Evolutionary conservation across 2,329 filamentous ascomycete genomes (phyloP), one percentile per base, ranked within the genome.

Genomic region (Ophiostoma sp.): DNA sequence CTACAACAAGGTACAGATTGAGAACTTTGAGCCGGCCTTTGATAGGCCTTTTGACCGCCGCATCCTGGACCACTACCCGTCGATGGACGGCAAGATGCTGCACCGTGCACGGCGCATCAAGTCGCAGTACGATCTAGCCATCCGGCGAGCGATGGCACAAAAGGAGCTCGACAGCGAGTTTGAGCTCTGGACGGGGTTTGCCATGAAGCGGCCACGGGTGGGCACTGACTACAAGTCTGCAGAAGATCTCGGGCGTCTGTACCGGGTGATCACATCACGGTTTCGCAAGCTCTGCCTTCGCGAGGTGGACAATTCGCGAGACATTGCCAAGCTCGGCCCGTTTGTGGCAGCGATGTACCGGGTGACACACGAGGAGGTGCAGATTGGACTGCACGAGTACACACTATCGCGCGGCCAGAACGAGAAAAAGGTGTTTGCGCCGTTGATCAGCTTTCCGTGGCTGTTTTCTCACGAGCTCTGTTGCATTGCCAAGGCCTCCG

Each of bases 391-490:
- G 4, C 78, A 81, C 27, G 85, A 88, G 74, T 76, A 81, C 79
- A 1, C 71, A 74, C 33, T 52, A 7, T 39, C 62, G 20, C 35
- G 62, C 8, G 52, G 41, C 11, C 13, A 65, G 5, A 64, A 54
- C 13, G 44, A 48, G 27, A 80, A 79, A 13, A 76, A 82, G 1
- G 81, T 81, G 10, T 80, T 81, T 1, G 90, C 93, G 83, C 94
- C 95, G 0, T 81, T 98, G 10, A 95, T 97, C 75, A 95, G 90
- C 71, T 98, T 97, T 75, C 94, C 95, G 0, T 99, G 95, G 95
- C 82, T 98, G 1, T 96, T 98, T 73, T 84, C 88, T 15, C 84
- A 85, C 64, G 86, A 93, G 71, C 82, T 96, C 4, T 89, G 90
- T 1, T 84, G 84, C 67, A 88, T 96, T 74, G 91, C 90, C 1